A percentile compares a stretch with the other conserved stretches of the same genome.
These are phyloP conservation scores for Nakazawaea pomicola DNA, from an alignment of 805 yeast species.

Conservation along the genomic window DNA sequence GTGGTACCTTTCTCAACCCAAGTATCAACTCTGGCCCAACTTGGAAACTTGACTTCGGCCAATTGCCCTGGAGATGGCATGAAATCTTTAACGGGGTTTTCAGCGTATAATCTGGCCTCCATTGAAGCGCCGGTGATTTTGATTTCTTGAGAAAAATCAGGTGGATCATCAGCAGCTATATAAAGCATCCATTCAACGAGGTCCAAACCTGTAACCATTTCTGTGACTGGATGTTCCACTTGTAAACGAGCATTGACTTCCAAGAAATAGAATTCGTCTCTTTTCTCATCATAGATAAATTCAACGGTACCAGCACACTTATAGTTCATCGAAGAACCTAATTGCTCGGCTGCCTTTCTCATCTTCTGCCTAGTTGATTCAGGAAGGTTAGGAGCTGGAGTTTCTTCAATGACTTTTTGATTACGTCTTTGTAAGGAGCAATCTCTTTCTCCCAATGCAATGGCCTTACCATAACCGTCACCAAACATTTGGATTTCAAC, in stretches of 20 bases:
- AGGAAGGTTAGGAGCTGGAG: conserved; percentile 95
- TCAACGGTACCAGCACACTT: conserved; percentile 98
- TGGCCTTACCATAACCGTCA: conserved; percentile 89
- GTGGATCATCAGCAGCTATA: conserved; percentile 87
- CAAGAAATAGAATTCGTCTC: conserved; percentile 89
- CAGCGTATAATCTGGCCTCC: conserved; percentile 97
- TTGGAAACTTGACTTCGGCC: conserved; percentile 79
- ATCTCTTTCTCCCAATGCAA: conserved; percentile 95
- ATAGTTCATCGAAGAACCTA: conserved; percentile 80
- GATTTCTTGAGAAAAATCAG: conserved; percentile 61
- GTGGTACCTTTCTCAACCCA: conserved; percentile 91
- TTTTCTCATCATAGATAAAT: conserved; percentile 79
- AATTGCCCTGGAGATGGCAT: conserved; percentile 96
- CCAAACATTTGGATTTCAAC: conserved; percentile 97
- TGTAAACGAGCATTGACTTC: conserved; percentile 96
- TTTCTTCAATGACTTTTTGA: conserved; percentile 94
- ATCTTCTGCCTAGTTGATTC: conserved; percentile 67
- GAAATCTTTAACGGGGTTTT: conserved; percentile 92
- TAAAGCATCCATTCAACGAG: conserved; percentile 95
- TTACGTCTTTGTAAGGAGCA: conserved; percentile 97
- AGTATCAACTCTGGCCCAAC: conserved; percentile 89
- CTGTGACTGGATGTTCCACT: conserved; percentile 97
- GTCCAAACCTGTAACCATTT: conserved; percentile 90
- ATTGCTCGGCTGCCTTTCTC: conserved; percentile 79
- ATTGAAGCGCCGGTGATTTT: conserved; percentile 80